These are phyloP conservation scores for Crithidia expoeki DNA, from an alignment of 208 protist genomes.

Conservation along the genomic window DNA sequence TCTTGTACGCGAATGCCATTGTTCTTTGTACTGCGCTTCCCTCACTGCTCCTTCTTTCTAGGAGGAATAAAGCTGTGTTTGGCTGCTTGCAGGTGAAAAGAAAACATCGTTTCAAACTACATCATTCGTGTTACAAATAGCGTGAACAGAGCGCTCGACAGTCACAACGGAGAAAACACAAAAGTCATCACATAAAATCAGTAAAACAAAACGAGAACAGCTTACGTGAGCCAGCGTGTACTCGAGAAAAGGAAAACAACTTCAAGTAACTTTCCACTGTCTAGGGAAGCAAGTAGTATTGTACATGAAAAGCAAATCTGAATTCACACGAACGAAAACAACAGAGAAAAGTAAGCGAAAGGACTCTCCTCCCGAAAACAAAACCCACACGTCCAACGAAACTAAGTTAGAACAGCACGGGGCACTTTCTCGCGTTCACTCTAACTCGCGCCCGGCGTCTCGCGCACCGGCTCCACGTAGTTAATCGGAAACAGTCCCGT, in stretches of 20 bases:
- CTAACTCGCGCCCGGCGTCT: constrained; percentile 9
- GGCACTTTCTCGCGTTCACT: not conserved
- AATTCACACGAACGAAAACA: not conserved
- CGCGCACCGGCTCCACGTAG: constrained; percentile 60
- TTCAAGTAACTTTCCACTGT: too few relatives aligned
- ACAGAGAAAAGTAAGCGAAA: not conserved
- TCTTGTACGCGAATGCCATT: too few relatives aligned
- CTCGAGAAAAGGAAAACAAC: not conserved
- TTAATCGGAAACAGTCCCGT: constrained; percentile 89
- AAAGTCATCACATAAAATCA: too few relatives aligned
- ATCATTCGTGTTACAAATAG: not conserved
- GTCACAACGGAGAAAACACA: not conserved
- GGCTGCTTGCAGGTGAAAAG: constrained; percentile 22
- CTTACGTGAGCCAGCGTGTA: too few relatives aligned
- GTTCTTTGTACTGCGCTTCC: too few relatives aligned
- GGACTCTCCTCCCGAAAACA: not conserved
- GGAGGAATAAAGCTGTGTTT: too few relatives aligned
- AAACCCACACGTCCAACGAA: not conserved
- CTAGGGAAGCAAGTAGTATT: too few relatives aligned
- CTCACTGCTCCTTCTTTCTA: too few relatives aligned
- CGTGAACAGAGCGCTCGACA: constrained; percentile 5
- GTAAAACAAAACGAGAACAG: too few relatives aligned
- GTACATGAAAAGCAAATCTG: not conserved
- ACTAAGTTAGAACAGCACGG: too few relatives aligned
- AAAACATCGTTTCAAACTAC: not conserved